These are phyloP conservation scores for Ascochyta fabae DNA, from an alignment of 2,329 filamentous ascomycete genomes.

Conservation along the genomic window DNA sequence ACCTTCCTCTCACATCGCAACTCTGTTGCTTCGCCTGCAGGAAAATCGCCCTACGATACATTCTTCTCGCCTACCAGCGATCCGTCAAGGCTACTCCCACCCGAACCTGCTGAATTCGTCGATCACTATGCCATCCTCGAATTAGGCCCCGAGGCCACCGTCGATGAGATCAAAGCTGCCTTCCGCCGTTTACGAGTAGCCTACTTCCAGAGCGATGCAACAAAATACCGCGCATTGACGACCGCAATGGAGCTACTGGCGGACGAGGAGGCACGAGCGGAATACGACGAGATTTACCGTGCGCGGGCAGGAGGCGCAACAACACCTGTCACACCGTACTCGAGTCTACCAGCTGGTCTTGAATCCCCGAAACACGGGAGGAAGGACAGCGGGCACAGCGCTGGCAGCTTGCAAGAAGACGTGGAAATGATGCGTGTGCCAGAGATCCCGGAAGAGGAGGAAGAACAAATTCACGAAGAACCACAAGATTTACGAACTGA, in stretches of 20 bases:
- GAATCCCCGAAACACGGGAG: conserved; percentile 31
- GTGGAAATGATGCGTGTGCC: neutral
- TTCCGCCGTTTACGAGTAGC: conserved; percentile 36
- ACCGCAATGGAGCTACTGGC: conserved; percentile 40
- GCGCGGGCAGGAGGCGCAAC: conserved; percentile 12
- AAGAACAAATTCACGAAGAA: conserved; percentile 21
- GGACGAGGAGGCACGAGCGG: conserved; percentile 34
- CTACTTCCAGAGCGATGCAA: conserved; percentile 38
- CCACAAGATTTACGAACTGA: conserved; percentile 17
- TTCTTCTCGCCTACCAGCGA: conserved; percentile 24
- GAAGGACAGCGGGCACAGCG: conserved; percentile 31
- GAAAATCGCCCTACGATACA: conserved; percentile 19
- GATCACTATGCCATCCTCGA: conserved; percentile 44
- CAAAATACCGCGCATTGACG: conserved; percentile 41
- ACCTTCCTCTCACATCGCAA: conserved; percentile 30
- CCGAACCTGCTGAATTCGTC: conserved; percentile 23
- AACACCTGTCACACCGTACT: conserved; percentile 14
- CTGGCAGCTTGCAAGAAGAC: conserved; percentile 16
- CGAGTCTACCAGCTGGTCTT: conserved; percentile 20
- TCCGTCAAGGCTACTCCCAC: conserved; percentile 4
- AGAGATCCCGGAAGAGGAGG: conserved; percentile 25
- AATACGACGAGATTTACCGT: conserved; percentile 37
- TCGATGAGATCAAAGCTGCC: conserved; percentile 38
- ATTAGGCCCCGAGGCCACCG: conserved; percentile 31
- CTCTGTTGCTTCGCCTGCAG: conserved; percentile 26